Evolutionary conservation across 1,284 basidiomycete genomes (phyloP), one percentile per base, ranked within the genome.

Genomic region (Ganoderma resinaceum): DNA sequence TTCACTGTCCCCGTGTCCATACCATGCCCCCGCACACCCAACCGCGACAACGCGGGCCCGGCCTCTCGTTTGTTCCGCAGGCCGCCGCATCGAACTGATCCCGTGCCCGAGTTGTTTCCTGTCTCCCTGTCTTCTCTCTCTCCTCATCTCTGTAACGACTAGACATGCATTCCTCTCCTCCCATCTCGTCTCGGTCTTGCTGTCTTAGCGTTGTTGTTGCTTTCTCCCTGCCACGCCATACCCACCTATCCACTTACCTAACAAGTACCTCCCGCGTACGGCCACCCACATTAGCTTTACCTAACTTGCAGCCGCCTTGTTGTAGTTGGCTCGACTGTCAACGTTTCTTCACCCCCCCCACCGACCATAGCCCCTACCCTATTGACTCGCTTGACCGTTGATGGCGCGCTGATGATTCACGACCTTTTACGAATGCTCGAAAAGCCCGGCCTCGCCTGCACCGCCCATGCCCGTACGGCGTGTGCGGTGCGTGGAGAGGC

Each of bases 101-200:
- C 57, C 31, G 59, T 66, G 38, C 58, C 62, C 53, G 62, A 62
- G 62, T 62, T 63, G 64, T 69, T 67, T 70, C 66, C 26, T 55
- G 59, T 69, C 63, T 68, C 76, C 74, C 76, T 29, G 60, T 68
- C 62, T 67, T 72, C 70, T 73, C 65, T 73, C 74, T 76, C 68
- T 26, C 23, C 23, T 72, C 72, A 67, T 68, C 70, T 73, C 67
- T 89, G 88, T 89, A 89, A 90, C 83, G 85, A 89, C 85, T 89
- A 90, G 87, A 88, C 84, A 90, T 87, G 85, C 85, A 83, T 81
- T 72, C 76, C 77, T 74, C 71, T 75, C 66, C 66, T 61, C 61
- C 63, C 43, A n/a, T 26, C 63, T 53, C 33, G 38, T 61, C 53
- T 62, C 66, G 53, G 66, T 63, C 46, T 76, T 69, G 76, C 65